Percentiles rank a stretch among this genome's conserved stretches.
phyloP scores from a whole-genome alignment of 345 rosid species.

The Murraya koenigii region DNA sequence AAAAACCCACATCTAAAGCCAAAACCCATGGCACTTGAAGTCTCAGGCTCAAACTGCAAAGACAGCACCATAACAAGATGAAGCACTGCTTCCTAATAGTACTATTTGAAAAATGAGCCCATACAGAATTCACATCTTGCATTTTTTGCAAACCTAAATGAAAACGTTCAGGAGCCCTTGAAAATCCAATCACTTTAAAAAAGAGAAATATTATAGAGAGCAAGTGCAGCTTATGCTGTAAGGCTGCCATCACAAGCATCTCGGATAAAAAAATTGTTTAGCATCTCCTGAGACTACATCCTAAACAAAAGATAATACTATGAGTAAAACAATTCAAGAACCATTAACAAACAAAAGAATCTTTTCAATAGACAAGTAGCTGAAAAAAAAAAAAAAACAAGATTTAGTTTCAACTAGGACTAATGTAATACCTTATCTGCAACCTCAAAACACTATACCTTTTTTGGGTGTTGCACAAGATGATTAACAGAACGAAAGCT shows the following conservation, averaged over 20 bases:
- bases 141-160: neutral
- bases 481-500: neutral
- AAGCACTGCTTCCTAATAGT: neutral
- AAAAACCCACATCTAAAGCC: conserved; percentile 98
- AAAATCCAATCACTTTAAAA: neutral
- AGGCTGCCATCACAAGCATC: neutral
- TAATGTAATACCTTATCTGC: neutral
- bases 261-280: neutral
- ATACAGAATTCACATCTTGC: neutral
- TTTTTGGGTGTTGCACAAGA: neutral
- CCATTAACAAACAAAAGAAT: neutral
- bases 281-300: neutral
- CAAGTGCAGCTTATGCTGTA: too few species aligned
- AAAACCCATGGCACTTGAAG: conserved; percentile 98
- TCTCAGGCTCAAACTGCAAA: conserved; percentile 94
- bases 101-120: neutral
- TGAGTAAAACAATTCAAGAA: conserved; percentile 1
- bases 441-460: neutral
- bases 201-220: neutral
- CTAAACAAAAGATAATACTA: neutral
- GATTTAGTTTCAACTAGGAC: neutral
- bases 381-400: neutral
- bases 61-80: conserved; percentile 20
- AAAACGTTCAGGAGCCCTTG: neutral
- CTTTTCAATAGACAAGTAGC: neutral